phyloP scores from a whole-genome alignment of 345 rosid species.

The Murraya paniculata region DNA sequence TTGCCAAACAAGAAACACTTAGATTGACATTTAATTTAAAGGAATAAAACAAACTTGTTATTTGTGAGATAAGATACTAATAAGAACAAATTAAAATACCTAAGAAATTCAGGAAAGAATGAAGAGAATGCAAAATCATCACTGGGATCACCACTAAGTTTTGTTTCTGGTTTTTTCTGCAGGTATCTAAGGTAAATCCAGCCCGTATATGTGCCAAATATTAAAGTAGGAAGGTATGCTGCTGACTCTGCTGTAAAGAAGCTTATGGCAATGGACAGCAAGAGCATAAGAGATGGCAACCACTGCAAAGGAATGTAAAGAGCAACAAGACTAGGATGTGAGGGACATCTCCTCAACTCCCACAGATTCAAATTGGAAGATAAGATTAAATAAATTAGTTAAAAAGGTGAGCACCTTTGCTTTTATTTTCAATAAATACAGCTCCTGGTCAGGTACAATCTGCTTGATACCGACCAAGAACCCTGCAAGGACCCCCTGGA shows the following conservation, averaged over 20 bases:
- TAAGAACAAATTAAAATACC: constrained; percentile 36
- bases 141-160: constrained; percentile 88
- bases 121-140: constrained; percentile 92
- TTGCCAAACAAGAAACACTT: constrained; percentile 9
- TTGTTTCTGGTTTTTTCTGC: constrained; percentile 83
- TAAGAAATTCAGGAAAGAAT: constrained; percentile 85
- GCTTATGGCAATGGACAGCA: constrained; percentile 67
- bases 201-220: constrained; percentile 86
- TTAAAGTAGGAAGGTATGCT: constrained; percentile 80
- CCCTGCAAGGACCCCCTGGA: constrained; percentile 83
- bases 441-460: constrained; percentile 92
- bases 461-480: constrained; percentile 96
- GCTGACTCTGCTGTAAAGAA: constrained; percentile 71
- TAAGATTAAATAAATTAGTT: background rate
- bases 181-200: constrained; percentile 94
- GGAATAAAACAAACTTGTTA: constrained; percentile 1
- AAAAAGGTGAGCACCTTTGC: constrained; percentile 58
- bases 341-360: constrained; percentile 16
- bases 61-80: background rate
- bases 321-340: constrained; percentile 18
- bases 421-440: constrained; percentile 66
- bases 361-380: background rate
- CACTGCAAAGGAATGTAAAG: constrained; percentile 57
- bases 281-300: constrained; percentile 76
- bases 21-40: constrained; percentile 3